Base-by-base conservation (phyloP, 805 yeast genomes). In the Metschnikowia koreensis region DNA sequence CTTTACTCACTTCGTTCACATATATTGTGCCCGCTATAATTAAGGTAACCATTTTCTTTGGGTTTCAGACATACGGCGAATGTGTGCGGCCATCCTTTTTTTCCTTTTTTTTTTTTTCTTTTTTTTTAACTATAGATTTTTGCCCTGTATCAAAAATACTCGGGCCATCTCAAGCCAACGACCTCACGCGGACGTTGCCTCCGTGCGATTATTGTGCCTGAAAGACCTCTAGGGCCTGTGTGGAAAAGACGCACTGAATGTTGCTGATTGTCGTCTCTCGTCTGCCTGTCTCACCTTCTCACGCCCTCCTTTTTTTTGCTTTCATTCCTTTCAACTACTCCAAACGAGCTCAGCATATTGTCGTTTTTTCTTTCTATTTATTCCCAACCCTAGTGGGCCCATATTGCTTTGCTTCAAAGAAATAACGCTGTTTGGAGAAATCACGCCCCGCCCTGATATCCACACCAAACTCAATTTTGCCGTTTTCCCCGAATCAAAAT, bases 201-300 rank as follows among this genome's bases (percentile, higher is more conserved):
- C 38, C 13, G 28, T 37, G 28, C 46, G 41, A 41, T 37, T 41
- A 38, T 47, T 42, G 51, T 41, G 46, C 51, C 51, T 47, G 46
- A 36, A n/a, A 37, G 29, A 27, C 41, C 46, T 41, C 31, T 26
- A 7, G 38, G 33, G 46, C 51, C 46, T 47, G 51, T 34, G 51
- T 47, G 51, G 39, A 42, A 38, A 42, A 42, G 36, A 39, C 46
- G 43, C 51, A 38, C 51, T 41, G 31, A 17, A 15, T 28, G 13
- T 42, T 42, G 43, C 51, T 27, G 50, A 40, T 41, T 40, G 45
- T 46, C 44, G 15, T 48, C 47, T 43, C 39, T 28, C 44, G 28
- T 9, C 41, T 16, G 28, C 28, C 41, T 39, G 13, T 39, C 28
- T 39, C 28, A 16, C 28, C 9, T 22, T 44, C 39, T 9, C 40